phyloP scores from a whole-genome alignment of 2,329 filamentous ascomycete species.

The Zymoseptoria brevis region DNA sequence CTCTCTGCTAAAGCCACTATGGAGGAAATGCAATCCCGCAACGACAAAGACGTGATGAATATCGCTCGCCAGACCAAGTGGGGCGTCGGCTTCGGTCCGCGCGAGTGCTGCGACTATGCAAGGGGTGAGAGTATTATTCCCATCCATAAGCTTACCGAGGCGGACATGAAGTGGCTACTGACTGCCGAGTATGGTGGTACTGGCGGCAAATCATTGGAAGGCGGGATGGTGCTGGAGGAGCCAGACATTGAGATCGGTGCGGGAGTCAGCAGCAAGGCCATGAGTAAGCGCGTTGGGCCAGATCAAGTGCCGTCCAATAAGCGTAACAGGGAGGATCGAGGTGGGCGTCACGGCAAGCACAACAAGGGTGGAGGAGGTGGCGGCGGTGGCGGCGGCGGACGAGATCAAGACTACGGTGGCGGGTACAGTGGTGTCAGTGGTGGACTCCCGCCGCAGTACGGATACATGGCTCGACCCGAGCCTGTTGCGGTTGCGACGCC shows the following conservation, averaged over 20 bases:
- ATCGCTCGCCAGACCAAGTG: constrained; percentile 69
- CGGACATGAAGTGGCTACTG: constrained; percentile 94
- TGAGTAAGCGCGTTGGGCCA: constrained; percentile 31
- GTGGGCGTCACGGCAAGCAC: constrained; percentile 22
- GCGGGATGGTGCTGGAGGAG: constrained; percentile 86
- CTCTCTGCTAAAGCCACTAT: constrained; percentile 77
- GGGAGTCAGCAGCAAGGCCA: constrained; percentile 81
- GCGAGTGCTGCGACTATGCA: constrained; percentile 93
- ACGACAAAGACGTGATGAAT: constrained; percentile 63
- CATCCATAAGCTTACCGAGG: constrained; percentile 85
- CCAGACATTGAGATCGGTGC: constrained; percentile 98
- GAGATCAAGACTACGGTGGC: constrained; percentile 17
- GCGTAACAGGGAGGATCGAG: constrained; percentile 17
- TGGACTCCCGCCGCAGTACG: constrained; percentile 16
- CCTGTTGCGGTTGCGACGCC: constrained; percentile 33
- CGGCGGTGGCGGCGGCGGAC: constrained; percentile 22
- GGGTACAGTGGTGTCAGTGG: constrained; percentile 15
- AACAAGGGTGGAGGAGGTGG: constrained; percentile 26
- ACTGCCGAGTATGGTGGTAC: constrained; percentile 90
- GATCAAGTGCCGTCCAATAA: constrained; percentile 23
- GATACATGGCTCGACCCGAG: constrained; percentile 25
- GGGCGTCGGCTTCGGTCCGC: constrained; percentile 94
- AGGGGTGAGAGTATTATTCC: constrained; percentile 90
- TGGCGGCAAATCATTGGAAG: constrained; percentile 70
- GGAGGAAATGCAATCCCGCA: constrained; percentile 80